Conservation (phyloP, 2,329 filamentous ascomycete genomes). For the Aspergillus sp. region DNA sequence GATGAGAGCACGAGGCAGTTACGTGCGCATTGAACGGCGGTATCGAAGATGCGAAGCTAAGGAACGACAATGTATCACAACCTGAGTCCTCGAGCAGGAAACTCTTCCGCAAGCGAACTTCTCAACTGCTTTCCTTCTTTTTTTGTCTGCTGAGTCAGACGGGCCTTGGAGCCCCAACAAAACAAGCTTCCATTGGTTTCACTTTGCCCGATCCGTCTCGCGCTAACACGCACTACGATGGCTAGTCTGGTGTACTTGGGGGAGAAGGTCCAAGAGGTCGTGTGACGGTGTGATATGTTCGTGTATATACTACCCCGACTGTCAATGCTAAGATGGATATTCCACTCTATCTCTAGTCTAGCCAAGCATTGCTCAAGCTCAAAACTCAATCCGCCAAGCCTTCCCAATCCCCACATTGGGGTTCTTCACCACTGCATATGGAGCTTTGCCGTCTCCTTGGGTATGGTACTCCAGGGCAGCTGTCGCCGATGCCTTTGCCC, state of each 20-base stretch:
- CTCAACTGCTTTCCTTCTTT: slow-evolving; percentile 4
- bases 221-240: not conserved
- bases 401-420: slow-evolving; percentile 62
- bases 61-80: not conserved
- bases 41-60: not conserved
- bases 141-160: slow-evolving; percentile 17
- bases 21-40: not conserved
- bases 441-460: slow-evolving; percentile 54
- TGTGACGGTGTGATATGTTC: not conserved
- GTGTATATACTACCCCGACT: not conserved
- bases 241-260: not conserved
- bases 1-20: not conserved
- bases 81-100: not conserved
- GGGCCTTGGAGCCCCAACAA: not conserved
- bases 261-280: not conserved
- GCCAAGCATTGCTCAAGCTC: not conserved
- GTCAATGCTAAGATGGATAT: not conserved
- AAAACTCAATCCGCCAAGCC: slow-evolving; percentile 64
- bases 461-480: slow-evolving; percentile 59
- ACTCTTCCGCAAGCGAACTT: slow-evolving; percentile 2
- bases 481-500: slow-evolving; percentile 43
- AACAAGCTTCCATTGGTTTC: slow-evolving; percentile 4
- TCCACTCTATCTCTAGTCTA: slow-evolving; percentile 1
- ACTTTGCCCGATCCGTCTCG: slow-evolving; percentile 1
- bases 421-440: slow-evolving; percentile 64